Percentiles rank a stretch among this genome's conserved stretches.
Conservation (phyloP, 306 rosid genomes). For the Delonix regia region DNA sequence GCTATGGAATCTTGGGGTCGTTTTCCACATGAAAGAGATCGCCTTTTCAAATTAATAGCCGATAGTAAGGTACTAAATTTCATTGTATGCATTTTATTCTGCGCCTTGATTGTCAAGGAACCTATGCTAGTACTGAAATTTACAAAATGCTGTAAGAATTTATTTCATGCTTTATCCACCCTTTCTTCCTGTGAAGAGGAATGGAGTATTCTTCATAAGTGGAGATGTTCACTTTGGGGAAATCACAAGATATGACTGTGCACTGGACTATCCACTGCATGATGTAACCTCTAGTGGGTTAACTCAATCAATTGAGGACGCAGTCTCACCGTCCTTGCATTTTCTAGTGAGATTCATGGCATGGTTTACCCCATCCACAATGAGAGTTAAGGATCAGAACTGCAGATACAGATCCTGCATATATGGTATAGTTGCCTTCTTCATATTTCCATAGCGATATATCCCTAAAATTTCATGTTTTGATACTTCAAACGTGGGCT, state of each 20-base stretch:
- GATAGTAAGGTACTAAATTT: conserved; percentile 65
- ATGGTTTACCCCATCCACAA: conserved; percentile 69
- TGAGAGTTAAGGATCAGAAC: conserved; percentile 66
- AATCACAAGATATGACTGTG: conserved; percentile 79
- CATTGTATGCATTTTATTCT: conserved; percentile 9
- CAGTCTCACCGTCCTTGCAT: conserved; percentile 55
- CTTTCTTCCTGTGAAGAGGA: conserved; percentile 54
- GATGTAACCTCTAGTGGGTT: conserved; percentile 83
- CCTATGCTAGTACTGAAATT: not conserved
- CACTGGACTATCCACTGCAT: conserved; percentile 69
- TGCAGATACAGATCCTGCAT: conserved; percentile 74
- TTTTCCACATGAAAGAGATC: conserved; percentile 82
- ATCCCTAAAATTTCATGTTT: conserved; percentile 13
- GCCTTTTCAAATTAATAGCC: conserved; percentile 67
- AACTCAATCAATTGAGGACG: conserved; percentile 81
- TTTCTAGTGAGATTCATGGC: conserved; percentile 61
- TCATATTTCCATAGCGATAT: not conserved
- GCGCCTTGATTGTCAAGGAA: conserved; percentile 18
- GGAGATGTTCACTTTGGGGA: conserved; percentile 96
- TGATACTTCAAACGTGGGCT: conserved; percentile 35
- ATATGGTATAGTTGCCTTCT: conserved; percentile 57
- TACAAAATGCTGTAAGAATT: conserved; percentile 17
- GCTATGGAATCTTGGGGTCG: conserved; percentile 82
- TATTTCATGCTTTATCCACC: conserved; percentile 33
- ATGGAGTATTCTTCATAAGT: conserved; percentile 72